Evolutionary conservation across 495 filamentous ascomycete species (phyloP).

Genomic region (Tuber borchii): DNA sequence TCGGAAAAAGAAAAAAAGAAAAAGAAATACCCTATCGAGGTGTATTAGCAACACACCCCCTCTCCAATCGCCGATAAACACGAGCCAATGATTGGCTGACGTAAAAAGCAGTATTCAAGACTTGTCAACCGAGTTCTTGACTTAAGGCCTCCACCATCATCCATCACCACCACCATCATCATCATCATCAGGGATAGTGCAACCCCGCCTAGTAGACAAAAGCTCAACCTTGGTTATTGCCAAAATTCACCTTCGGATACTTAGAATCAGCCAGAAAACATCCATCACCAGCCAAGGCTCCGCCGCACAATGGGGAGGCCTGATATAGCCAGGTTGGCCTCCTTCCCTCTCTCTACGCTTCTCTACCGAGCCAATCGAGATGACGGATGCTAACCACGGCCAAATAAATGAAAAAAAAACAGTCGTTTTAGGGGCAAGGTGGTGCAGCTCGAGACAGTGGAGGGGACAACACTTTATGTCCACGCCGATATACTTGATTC

Average conservation of each 20-base stretch:
- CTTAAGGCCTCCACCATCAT: no score
- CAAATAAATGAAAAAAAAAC: background rate
- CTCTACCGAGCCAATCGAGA: background rate
- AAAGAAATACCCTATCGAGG: no score
- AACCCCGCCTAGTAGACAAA: background rate
- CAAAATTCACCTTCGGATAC: background rate
- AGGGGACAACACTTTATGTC: background rate
- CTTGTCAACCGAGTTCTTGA: no score
- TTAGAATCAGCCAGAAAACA: background rate
- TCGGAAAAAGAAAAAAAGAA: no score
- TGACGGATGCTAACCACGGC: background rate
- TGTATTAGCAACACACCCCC: no score
- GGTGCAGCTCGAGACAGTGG: background rate
- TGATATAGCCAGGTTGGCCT: background rate
- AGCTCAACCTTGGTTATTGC: background rate
- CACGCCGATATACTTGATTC: background rate
- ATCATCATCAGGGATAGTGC: background rate
- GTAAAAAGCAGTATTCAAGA: no score
- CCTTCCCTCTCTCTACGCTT: background rate
- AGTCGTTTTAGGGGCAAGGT: background rate
- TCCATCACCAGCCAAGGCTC: background rate
- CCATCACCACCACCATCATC: background rate
- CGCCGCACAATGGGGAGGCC: background rate
- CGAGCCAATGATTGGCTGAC: no score
- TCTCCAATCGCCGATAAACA: no score